Conservation (phyloP, 768 basidiomycete species). For the Suillus subaureus region DNA sequence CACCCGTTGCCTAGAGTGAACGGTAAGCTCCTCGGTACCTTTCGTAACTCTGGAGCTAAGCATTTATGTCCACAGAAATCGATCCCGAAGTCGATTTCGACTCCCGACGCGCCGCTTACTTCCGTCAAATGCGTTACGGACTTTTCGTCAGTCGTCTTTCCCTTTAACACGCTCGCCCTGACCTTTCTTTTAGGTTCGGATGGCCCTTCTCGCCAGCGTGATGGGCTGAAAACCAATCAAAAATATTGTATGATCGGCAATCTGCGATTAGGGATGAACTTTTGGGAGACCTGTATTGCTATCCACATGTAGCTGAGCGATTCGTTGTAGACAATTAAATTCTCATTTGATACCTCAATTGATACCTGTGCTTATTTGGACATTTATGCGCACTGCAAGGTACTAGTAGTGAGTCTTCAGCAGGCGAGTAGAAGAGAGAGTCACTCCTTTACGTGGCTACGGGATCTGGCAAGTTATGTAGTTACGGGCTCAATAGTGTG, state of each 20-base stretch:
- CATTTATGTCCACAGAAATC: conserved; percentile 69
- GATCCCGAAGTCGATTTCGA: conserved; percentile 99
- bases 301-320: neutral
- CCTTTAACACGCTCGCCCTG: conserved; percentile 4
- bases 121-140: conserved; percentile 98
- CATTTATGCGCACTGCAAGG: too few species aligned
- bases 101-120: conserved; percentile 90
- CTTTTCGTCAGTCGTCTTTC: conserved; percentile 78
- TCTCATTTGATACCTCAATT: neutral
- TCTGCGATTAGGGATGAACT: neutral
- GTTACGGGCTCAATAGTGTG: too few species aligned
- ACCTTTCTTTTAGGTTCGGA: conserved; percentile 51
- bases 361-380: neutral
- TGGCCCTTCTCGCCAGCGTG: conserved; percentile 78
- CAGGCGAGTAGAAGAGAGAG: too few species aligned
- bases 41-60: neutral
- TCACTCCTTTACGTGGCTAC: too few species aligned
- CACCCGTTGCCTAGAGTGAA: conserved; percentile 96
- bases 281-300: neutral
- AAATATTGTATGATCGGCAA: neutral
- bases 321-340: neutral
- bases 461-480: too few species aligned
- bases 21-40: conserved; percentile 46
- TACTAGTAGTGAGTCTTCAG: too few species aligned
- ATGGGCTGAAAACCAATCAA: conserved; percentile 34